Base-by-base conservation (phyloP, 2,329 filamentous ascomycete genomes). In the Aspergillus sp. region DNA sequence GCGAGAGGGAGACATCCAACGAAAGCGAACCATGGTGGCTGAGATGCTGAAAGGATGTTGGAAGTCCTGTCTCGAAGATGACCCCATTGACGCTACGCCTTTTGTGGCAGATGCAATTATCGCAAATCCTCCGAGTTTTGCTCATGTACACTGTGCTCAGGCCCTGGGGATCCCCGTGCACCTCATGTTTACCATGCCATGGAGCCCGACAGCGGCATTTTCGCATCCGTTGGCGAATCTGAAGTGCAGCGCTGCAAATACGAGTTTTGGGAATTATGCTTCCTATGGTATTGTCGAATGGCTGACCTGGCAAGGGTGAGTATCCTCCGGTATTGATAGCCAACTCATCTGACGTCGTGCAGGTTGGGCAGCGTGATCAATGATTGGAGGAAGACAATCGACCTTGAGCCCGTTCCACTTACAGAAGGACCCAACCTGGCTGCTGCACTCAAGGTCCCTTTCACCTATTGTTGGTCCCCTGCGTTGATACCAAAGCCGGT, bases 21-120 rank as follows among this genome's bases (percentile, higher is more conserved):
- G 56, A 42, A 63, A 65, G 43, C 54, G 63, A 27, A 35, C 45
- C 29, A 63, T 63, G 56, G 63, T 73, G 10, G 55, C 54, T 0
- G 60, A 67, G 47, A 71, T 70, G 47, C 52, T 71, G 7, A 50
- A 65, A 5, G 69, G 68, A 1, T 68, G 62, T 45, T 72, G 69
- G 68, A 57, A 53, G 45, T 66, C 65, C 1, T 72, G 69, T 45
- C 60, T 69, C 19, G 57, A 66, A 34, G 51, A 64, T 45, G 64
- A 65, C 41, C 54, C 57, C 2, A 29, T 48, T 2, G 52, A 57
- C 1, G 40, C 50, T 8, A 58, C 65, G 19, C 72, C 73, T 1
- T 79, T 79, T 51, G 64, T 78, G n/a, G 75, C 76, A 3, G 72
- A 79, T 43, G 68, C 69, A 3, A 78, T 79, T 39, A 77, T 79